Base-by-base conservation (phyloP, 768 basidiomycete genomes). In the Russula brevipes region DNA sequence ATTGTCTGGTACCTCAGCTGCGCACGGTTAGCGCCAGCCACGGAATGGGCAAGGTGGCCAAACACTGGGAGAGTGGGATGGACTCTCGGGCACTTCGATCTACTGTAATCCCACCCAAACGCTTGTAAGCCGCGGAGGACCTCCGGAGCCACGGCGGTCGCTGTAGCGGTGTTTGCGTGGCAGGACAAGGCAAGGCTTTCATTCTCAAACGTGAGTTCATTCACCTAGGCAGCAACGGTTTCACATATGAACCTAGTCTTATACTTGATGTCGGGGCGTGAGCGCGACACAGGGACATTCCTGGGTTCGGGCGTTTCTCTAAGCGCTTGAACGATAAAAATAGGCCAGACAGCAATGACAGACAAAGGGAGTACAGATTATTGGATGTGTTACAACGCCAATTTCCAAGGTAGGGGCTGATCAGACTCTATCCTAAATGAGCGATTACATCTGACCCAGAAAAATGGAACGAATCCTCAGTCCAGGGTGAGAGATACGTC, bases 401-500 rank as follows among this genome's bases (percentile, higher is more conserved):
- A 16, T 38, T 14, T 10, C 12, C 16, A 24, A 24, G 24, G 24
- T 24, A 24, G 38, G 36, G 17, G 5, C n/a, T 39, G 44, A 58
- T 58, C 35, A 57, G 56, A 57, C 24, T 24, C 24, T 53, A 46
- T 57, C 56, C 45, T 5, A 19, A 46, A 42, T 6, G 49, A 53
- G 30, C 19, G 24, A 35, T 17, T 7, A 10, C 5, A 5, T 49
- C 45, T 31, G 36, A 16, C 36, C n/a, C 52, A 8, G 24, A 19
- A 61, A 44, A 12, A 9, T 4, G 3, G 5, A 30, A 45, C 51
- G 55, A 46, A 36, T 10, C 4, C 33, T 64, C 53, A 58, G 58
- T 73, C 68, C 19, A 68, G 51, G 16, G 75, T 70, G 35, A 85
- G 73, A n/a, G 85, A 82, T 30, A 75, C 71, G 70, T 86, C 78